Conservation (phyloP, 768 basidiomycete species). For the Tricholoma flavovirens region DNA sequence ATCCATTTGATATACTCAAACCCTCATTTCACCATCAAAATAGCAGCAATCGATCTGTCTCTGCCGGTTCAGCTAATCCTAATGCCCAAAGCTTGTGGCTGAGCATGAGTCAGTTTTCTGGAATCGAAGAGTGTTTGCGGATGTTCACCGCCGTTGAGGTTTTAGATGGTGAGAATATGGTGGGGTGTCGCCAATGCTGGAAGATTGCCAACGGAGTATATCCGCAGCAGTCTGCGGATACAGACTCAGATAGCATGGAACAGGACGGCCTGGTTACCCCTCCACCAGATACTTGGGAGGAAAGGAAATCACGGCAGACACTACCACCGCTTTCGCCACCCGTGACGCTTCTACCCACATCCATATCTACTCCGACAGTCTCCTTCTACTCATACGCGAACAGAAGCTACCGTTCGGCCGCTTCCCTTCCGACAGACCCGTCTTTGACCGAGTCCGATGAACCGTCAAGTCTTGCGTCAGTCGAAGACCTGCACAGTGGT, state of each 20-base stretch:
- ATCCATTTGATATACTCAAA: conserved; percentile 48
- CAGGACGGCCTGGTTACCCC: not conserved
- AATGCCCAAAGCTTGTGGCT: conserved; percentile 35
- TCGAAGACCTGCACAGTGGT: not conserved
- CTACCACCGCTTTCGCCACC: conserved; percentile 13
- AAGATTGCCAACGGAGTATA: conserved; percentile 75
- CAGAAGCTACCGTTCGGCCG: conserved; percentile 29
- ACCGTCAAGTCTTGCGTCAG: conserved; percentile 1
- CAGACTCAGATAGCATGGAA: conserved; percentile 16
- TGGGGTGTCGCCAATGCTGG: conserved; percentile 93
- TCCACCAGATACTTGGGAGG: not conserved
- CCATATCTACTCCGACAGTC: conserved; percentile 36
- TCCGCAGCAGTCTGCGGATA: conserved; percentile 25
- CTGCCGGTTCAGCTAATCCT: conserved; percentile 1
- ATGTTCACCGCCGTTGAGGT: conserved; percentile 93
- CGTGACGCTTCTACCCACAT: conserved; percentile 27
- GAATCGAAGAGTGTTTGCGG: conserved; percentile 73
- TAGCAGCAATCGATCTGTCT: conserved; percentile 9
- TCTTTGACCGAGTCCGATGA: conserved; percentile 21
- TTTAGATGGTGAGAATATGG: conserved; percentile 90
- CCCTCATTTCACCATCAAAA: conserved; percentile 15
- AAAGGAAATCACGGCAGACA: conserved; percentile 4
- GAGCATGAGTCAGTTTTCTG: conserved; percentile 44
- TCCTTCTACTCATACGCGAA: conserved; percentile 27
- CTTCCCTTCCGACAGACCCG: conserved; percentile 33